Base-by-base conservation (phyloP, 2,329 filamentous ascomycete genomes). In the Xylariaceae sp. region DNA sequence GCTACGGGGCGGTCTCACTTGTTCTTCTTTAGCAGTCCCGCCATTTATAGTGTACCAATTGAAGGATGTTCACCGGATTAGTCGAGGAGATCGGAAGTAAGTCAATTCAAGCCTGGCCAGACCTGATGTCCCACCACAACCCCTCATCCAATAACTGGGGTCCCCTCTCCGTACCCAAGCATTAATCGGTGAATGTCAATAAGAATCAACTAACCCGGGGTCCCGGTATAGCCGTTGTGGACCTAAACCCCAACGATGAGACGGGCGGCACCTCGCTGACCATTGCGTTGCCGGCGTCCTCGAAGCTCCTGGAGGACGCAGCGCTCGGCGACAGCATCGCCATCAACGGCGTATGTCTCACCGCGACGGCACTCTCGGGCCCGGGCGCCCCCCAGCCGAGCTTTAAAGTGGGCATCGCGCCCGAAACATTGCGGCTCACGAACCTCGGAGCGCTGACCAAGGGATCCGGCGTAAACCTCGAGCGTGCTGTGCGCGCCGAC, bases 321-420 rank as follows among this genome's bases (percentile, higher is more conserved):
- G 85, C 91, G 63, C 78, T 95, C 21, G 94, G 94, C 61, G 94
- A 99, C 78, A 95, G 89, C 69, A 97, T 99, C 71, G 84, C 86
- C 69, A 82, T 99, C 70, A 99, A 99, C 75, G 94, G 94, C 67
- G 92, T 91, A 67, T 99, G 94, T 71, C 83, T 99, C 49, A 99
- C 94, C 12, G 88, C 97, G 52, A 96, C 87, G n/a, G 75, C 79
- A 56, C 87, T 90, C 70, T 51, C 21, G 26, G 49, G 39, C 9
- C 5, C 53, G 9, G 50, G 7, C 2, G 45, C 51, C 19, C 42
- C 47, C 2, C 53, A 65, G 26, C 65, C 74, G 16, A 72, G 76
- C 61, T 99, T 99, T 84, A 92, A 89, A 66, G 90, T 97, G 62
- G 92, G 94, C 68, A 87, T 96, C 60, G 90, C 94, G 8, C 94